phyloP scores from a whole-genome alignment of 805 yeast genomes.

The Zygosaccharomyces bisporus region DNA sequence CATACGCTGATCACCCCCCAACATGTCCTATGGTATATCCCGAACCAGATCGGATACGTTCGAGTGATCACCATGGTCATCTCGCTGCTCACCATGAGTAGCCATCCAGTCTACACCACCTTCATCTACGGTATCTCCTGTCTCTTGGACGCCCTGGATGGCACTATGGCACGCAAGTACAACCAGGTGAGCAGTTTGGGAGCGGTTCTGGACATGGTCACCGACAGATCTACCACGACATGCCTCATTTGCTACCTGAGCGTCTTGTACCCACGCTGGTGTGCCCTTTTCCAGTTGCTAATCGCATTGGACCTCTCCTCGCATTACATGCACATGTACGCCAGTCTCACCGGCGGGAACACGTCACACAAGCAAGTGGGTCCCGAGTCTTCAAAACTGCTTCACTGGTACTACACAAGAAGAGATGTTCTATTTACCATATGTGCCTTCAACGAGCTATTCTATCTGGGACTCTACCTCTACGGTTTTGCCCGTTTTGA shows the following conservation, averaged over 20 bases:
- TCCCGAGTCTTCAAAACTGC: constrained; percentile 62
- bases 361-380: constrained; percentile 80
- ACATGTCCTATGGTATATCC: constrained; percentile 74
- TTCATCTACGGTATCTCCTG: constrained; percentile 82
- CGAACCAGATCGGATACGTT: constrained; percentile 86
- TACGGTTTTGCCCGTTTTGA: constrained; percentile 49
- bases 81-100: constrained; percentile 77
- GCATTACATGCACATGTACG: constrained; percentile 98
- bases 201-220: constrained; percentile 97
- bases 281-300: constrained; percentile 67
- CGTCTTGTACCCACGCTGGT: constrained; percentile 63
- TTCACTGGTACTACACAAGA: constrained; percentile 84
- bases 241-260: constrained; percentile 86
- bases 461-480: constrained; percentile 85
- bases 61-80: constrained; percentile 78
- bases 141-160: constrained; percentile 92
- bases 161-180: constrained; percentile 85
- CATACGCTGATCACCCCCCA: constrained; percentile 36
- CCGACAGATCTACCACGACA: constrained; percentile 95
- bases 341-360: constrained; percentile 76
- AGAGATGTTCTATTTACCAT: constrained; percentile 77
- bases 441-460: constrained; percentile 90
- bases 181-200: constrained; percentile 91
- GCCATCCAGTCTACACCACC: constrained; percentile 77
- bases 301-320: constrained; percentile 85